Evolutionary conservation across 2,329 filamentous ascomycete species (phyloP).

Genomic region (Aspergillus pseudotamarii): DNA sequence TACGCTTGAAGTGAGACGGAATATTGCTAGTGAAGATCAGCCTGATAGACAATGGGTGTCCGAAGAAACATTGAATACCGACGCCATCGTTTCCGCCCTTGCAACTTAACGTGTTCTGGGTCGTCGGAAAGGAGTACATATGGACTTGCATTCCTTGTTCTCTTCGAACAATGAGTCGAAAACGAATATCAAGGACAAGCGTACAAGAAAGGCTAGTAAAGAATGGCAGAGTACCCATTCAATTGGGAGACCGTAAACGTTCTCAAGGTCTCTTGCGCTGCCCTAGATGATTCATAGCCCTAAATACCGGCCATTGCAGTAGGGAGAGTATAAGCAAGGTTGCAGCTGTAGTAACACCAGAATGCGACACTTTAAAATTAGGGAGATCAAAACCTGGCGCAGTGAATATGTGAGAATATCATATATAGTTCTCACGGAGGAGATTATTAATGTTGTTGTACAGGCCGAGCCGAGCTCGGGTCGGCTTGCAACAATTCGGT

Average conservation of each 20-base stretch:
- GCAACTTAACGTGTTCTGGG: background rate
- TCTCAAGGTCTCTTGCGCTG: background rate
- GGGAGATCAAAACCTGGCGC: background rate
- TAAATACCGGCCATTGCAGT: background rate
- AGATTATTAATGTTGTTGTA: constrained; percentile 1
- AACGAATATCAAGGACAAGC: background rate
- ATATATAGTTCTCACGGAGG: background rate
- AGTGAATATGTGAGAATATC: background rate
- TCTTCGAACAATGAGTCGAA: background rate
- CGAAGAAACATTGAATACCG: background rate
- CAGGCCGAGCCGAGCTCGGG: constrained; percentile 21
- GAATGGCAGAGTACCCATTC: background rate
- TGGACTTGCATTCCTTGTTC: background rate
- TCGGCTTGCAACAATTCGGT: background rate
- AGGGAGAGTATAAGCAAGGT: background rate
- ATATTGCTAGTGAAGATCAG: background rate
- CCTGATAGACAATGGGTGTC: background rate
- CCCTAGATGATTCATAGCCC: background rate
- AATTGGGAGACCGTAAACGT: background rate
- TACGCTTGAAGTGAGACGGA: background rate
- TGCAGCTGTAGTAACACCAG: background rate
- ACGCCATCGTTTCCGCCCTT: background rate
- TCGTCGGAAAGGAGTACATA: background rate
- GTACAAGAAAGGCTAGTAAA: background rate
- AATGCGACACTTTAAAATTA: background rate